Evolutionary conservation across 495 filamentous ascomycete species (phyloP).

Genomic region (Aspergillus hancockii): DNA sequence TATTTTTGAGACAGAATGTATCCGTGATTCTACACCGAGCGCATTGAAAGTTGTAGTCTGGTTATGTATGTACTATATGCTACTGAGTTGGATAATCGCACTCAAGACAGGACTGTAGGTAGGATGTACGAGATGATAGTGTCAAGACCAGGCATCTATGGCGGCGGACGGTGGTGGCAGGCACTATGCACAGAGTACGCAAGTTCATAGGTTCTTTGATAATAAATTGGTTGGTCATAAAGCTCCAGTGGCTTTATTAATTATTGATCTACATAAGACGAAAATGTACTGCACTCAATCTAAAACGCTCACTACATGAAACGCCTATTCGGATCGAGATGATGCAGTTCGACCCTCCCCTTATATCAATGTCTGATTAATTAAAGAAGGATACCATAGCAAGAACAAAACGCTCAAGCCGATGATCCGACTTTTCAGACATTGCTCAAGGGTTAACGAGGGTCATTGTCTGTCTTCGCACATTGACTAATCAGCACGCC

Average conservation of each 20-base stretch:
- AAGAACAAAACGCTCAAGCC: slow-evolving; percentile 43
- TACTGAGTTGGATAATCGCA: no score
- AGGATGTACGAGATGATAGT: no score
- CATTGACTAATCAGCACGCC: slow-evolving; percentile 90
- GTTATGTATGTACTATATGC: no score
- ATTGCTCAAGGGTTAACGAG: slow-evolving; percentile 35
- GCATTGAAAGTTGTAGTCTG: no score
- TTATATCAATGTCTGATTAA: slow-evolving; percentile 32
- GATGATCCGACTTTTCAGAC: slow-evolving; percentile 29
- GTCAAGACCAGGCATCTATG: no score
- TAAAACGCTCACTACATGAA: slow-evolving; percentile 30
- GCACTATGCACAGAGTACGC: no score
- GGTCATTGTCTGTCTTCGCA: slow-evolving; percentile 73
- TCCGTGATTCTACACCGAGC: neutral
- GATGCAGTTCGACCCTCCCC: slow-evolving; percentile 43
- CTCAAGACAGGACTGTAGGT: no score
- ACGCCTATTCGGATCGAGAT: slow-evolving; percentile 28
- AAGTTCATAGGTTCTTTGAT: neutral
- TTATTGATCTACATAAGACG: slow-evolving; percentile 11
- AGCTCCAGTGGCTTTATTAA: slow-evolving; percentile 11
- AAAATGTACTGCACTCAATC: slow-evolving; percentile 40
- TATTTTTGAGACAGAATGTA: neutral
- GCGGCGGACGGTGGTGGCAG: no score
- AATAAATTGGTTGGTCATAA: neutral
- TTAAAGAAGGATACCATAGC: slow-evolving; percentile 31